A percentile compares a stretch with the other conserved stretches of the same genome.
Evolutionary conservation across 176 grass and related monocot species (phyloP).

Genomic region (Bolboschoenus planiculmis): DNA sequence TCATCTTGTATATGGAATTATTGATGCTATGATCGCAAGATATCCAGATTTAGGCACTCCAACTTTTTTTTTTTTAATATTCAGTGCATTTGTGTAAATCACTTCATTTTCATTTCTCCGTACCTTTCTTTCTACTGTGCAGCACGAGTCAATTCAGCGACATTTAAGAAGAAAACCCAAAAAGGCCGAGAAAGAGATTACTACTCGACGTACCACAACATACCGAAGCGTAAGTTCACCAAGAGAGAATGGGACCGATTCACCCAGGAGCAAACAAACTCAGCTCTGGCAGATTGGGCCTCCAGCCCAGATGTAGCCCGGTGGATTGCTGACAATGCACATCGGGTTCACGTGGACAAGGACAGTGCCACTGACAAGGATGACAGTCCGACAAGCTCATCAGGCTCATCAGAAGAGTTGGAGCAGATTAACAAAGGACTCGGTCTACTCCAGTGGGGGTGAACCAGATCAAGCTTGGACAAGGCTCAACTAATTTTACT

Average conservation of each 20-base stretch:
- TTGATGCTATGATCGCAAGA: background rate
- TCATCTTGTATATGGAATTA: background rate
- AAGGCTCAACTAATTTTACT: background rate
- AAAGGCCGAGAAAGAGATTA: slow-evolving; percentile 39
- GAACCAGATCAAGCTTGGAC: background rate
- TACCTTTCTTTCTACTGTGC: slow-evolving; percentile 17
- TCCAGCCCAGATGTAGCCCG: slow-evolving; percentile 58
- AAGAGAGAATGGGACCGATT: slow-evolving; percentile 81
- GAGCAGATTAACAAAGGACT: slow-evolving; percentile 36
- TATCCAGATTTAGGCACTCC: background rate
- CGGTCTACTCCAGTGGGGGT: slow-evolving; percentile 46
- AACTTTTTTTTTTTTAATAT: background rate
- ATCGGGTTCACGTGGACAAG: slow-evolving; percentile 45
- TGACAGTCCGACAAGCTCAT: slow-evolving; percentile 50
- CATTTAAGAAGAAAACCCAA: slow-evolving; percentile 18
- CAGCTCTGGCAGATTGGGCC: slow-evolving; percentile 42
- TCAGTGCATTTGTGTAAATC: background rate
- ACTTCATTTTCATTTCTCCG: background rate
- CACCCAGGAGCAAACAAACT: slow-evolving; percentile 55
- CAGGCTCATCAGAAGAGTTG: slow-evolving; percentile 55
- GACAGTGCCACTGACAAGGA: slow-evolving; percentile 38
- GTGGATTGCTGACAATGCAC: slow-evolving; percentile 77
- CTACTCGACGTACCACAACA: slow-evolving; percentile 77
- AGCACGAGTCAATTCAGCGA: slow-evolving; percentile 30
- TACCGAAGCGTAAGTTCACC: slow-evolving; percentile 48